A percentile compares a stretch with the other conserved stretches of the same genome.
phyloP scores from a whole-genome alignment of 2,329 filamentous ascomycete genomes.

The Tetracladium maxilliforme region DNA sequence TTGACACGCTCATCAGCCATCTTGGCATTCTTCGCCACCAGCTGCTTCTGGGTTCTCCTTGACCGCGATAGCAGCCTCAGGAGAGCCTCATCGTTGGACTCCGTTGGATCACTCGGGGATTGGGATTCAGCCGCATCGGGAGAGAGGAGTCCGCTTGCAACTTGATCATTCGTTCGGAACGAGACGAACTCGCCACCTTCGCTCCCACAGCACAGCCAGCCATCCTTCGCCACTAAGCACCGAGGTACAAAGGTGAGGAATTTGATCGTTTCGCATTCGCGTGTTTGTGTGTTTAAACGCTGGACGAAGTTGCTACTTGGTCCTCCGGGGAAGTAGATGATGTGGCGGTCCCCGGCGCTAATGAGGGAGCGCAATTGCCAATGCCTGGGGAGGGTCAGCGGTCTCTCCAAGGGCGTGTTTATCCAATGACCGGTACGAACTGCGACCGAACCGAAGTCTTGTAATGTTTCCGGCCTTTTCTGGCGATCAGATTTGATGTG shows the following conservation, averaged over 20 bases:
- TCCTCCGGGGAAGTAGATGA: constrained; percentile 75
- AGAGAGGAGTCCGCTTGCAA: no score
- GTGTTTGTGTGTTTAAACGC: constrained; percentile 52
- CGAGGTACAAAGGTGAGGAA: constrained; percentile 60
- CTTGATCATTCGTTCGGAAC: no score
- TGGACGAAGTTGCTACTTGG: constrained; percentile 61
- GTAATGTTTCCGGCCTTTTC: no score
- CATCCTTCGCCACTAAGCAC: constrained; percentile 73
- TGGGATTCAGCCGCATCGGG: constrained; percentile 1
- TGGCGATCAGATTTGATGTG: no score
- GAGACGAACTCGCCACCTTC: constrained; percentile 76
- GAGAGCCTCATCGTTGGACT: not conserved
- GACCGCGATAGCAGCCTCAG: constrained; percentile 5
- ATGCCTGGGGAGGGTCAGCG: constrained; percentile 35
- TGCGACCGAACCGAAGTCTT: no score
- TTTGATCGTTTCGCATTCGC: constrained; percentile 59
- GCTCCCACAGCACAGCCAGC: constrained; percentile 84
- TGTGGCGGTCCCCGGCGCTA: constrained; percentile 60
- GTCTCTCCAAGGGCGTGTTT: no score
- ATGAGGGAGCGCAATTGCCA: constrained; percentile 86
- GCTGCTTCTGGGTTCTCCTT: constrained; percentile 3
- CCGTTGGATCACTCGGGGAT: not conserved
- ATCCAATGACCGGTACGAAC: no score
- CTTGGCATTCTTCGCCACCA: constrained; percentile 32
- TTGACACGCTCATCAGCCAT: constrained; percentile 48